phyloP scores from a whole-genome alignment of 768 basidiomycete species.

The Panus rudis region DNA sequence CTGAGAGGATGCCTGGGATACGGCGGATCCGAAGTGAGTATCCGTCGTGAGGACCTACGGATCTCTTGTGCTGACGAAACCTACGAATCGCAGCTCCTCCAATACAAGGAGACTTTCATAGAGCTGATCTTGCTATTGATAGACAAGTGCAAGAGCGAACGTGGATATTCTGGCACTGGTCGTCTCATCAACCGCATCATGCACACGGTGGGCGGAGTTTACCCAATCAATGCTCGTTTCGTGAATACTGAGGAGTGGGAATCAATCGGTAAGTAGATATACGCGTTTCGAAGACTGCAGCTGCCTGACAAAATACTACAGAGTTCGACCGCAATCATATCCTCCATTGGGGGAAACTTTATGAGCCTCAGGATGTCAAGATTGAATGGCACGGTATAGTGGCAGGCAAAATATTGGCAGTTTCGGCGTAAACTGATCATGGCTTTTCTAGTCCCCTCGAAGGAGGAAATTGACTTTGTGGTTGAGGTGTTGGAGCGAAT shows the following conservation, averaged over 20 bases:
- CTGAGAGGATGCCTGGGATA: conserved; percentile 78
- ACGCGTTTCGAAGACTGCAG: too few species aligned
- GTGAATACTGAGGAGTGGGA: conserved; percentile 80
- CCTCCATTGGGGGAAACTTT: conserved; percentile 73
- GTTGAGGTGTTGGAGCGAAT: conserved; percentile 70
- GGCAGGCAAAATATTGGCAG: too few species aligned
- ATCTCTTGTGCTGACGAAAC: not conserved
- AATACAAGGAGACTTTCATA: conserved; percentile 60
- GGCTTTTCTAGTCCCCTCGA: conserved; percentile 41
- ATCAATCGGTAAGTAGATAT: conserved; percentile 51
- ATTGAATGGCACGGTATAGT: conserved; percentile 82
- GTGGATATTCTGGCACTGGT: conserved; percentile 78
- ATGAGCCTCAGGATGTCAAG: conserved; percentile 69
- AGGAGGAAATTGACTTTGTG: conserved; percentile 71
- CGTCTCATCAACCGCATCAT: conserved; percentile 71
- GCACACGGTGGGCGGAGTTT: conserved; percentile 67
- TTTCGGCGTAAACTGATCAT: not conserved
- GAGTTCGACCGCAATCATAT: conserved; percentile 60
- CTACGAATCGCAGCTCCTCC: conserved; percentile 47
- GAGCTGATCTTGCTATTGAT: conserved; percentile 57
- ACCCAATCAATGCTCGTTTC: conserved; percentile 72
- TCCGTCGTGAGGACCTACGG: not conserved
- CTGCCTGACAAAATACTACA: too few species aligned
- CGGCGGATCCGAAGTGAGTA: conserved; percentile 56
- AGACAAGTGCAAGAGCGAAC: conserved; percentile 80